phyloP scores from a whole-genome alignment of 176 grass and related monocot species.

The Paspalum vaginatum region DNA sequence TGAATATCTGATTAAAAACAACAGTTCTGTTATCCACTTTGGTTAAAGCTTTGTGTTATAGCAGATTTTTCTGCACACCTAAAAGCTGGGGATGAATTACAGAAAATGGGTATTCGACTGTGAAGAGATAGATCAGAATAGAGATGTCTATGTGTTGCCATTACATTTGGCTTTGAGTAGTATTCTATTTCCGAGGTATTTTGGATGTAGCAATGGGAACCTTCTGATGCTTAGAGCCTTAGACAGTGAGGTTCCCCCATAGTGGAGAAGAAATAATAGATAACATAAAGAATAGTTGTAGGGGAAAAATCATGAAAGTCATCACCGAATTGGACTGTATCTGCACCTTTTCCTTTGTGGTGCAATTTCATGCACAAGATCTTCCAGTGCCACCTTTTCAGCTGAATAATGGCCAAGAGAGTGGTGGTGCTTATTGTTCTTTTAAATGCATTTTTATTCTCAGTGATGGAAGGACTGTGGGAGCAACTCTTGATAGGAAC shows the following conservation, averaged over 20 bases:
- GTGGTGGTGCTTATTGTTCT: conserved; percentile 20
- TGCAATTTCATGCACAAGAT: not conserved
- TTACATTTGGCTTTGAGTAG: not conserved
- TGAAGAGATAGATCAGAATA: conserved; percentile 24
- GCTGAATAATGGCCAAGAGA: conserved; percentile 34
- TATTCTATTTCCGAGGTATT: conserved; percentile 12
- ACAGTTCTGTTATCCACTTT: conserved; percentile 32
- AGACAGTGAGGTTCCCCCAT: conserved; percentile 17
- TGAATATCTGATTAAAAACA: conserved; percentile 31
- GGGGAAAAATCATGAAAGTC: not conserved
- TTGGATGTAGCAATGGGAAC: conserved; percentile 19
- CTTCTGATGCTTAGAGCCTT: conserved; percentile 12
- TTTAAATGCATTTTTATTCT: conserved; percentile 42
- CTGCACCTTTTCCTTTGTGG: not conserved
- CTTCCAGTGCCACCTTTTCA: conserved; percentile 17
- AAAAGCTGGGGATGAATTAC: conserved; percentile 14
- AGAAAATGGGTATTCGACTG: not conserved
- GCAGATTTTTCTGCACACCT: conserved; percentile 37
- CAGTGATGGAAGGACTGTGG: conserved; percentile 98
- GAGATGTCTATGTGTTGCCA: not conserved
- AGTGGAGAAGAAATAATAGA: conserved; percentile 17
- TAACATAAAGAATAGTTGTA: not conserved
- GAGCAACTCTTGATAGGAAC: conserved; percentile 97
- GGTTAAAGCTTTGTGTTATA: conserved; percentile 24
- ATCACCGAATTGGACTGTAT: conserved; percentile 8